phyloP scores from a whole-genome alignment of 2,329 filamentous ascomycete species.

The Ceratocystis variospora region DNA sequence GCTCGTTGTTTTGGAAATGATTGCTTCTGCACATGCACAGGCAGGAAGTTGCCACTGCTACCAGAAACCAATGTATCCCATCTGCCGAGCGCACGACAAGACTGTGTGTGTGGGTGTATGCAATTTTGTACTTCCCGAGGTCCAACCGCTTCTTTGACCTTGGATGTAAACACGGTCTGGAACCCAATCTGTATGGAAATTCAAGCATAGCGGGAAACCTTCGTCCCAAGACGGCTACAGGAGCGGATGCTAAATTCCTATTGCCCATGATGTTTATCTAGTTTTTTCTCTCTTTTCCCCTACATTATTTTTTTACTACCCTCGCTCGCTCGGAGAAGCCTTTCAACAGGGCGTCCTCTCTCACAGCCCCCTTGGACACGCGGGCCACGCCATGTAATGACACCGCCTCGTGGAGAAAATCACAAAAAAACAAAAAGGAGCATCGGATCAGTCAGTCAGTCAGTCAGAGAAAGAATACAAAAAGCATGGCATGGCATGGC shows the following conservation, averaged over 20 bases:
- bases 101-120: not conserved
- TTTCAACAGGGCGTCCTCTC: not conserved
- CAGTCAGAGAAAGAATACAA: not conserved
- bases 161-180: not conserved
- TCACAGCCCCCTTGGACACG: not conserved
- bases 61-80: not conserved
- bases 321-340: not conserved
- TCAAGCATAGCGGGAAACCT: not conserved
- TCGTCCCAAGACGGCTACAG: not conserved
- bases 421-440: not conserved
- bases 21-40: not conserved
- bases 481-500: not conserved
- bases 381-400: not conserved
- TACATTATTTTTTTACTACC: not conserved
- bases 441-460: not conserved
- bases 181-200: not conserved
- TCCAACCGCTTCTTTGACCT: not conserved
- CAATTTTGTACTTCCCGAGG: not conserved
- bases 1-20: not conserved
- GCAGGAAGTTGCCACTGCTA: not conserved
- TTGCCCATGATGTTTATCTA: not conserved
- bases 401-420: not conserved
- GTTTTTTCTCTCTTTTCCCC: not conserved
- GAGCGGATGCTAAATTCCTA: not conserved
- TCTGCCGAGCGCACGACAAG: not conserved